A percentile compares a stretch with the other conserved stretches of the same genome.
phyloP scores from a whole-genome alignment of 345 rosid species.

The Pugionium dolabratum region DNA sequence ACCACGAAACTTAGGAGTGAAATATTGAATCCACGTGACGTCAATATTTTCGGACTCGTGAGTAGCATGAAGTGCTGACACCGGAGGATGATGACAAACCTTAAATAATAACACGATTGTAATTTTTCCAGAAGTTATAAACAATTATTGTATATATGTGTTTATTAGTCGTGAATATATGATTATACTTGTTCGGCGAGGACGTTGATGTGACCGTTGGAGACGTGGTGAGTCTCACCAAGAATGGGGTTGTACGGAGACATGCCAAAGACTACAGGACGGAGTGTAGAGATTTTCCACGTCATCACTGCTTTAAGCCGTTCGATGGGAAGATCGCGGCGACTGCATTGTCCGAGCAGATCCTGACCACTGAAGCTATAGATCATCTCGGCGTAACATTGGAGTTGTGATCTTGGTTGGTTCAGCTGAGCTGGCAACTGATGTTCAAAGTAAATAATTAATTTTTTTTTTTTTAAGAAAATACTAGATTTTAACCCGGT shows the following conservation, averaged over 20 bases:
- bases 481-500: too few relatives aligned
- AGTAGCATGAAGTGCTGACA: slow-evolving; percentile 84
- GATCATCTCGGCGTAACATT: slow-evolving; percentile 65
- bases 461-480: background rate
- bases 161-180: too few relatives aligned
- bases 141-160: too few relatives aligned
- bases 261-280: slow-evolving; percentile 60
- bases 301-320: slow-evolving; percentile 59
- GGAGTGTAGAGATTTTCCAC: slow-evolving; percentile 67
- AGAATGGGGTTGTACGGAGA: slow-evolving; percentile 88
- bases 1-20: slow-evolving; percentile 71
- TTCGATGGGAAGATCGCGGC: slow-evolving; percentile 48
- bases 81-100: slow-evolving; percentile 91
- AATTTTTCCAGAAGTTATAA: too few relatives aligned
- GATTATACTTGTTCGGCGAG: slow-evolving; percentile 70
- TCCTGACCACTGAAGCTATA: slow-evolving; percentile 55
- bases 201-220: slow-evolving; percentile 64
- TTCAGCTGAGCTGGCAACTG: slow-evolving; percentile 77
- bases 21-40: slow-evolving; percentile 60
- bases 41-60: slow-evolving; percentile 61
- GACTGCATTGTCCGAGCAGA: slow-evolving; percentile 51
- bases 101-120: background rate
- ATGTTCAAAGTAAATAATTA: background rate
- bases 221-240: slow-evolving; percentile 94
- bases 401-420: slow-evolving; percentile 83